Evolutionary conservation across 345 rosid species (phyloP), one percentile per base, ranked within the genome.

Genomic region (Iberis pinnata): DNA sequence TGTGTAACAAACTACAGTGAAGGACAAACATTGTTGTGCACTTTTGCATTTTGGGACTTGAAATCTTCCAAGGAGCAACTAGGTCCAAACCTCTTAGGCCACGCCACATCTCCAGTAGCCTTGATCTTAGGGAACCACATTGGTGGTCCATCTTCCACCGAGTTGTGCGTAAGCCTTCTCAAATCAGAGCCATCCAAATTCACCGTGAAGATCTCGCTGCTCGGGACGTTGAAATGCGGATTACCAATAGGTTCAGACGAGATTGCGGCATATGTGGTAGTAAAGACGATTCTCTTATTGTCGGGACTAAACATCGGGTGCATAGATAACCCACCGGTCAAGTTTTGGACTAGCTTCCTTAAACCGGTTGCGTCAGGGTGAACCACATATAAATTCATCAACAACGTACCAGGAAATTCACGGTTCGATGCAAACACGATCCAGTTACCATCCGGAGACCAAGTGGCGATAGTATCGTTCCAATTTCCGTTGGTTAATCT

Each of bases 161-260:
- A 83, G 41, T 89, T 89, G 13, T 83, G 89, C 1, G 93, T 89
- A 38, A 77, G 56, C 63, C 97, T 83, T 79, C 40, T 81, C 46
- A 86, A 56, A 74, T 56, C 80, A 22, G 97, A 76, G 22, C 93
- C 95, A 19, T 89, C 95, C 78, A 86, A 70, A 52, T 73, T 81
- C 5, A 89, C 56, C 0, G 78, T 83, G 61, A 31, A 86, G 10
- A 89, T 89, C 75, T 86, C 97, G 0, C 97, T 80, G n/a, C 85
- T 81, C 0, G 97, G 86, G 14, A 86, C 84, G 38, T 70, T 78
- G 12, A 83, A 86, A 65, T 72, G 87, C 5, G 86, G 73, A 65
- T 70, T 86, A 15, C 95, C 85, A 52, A 89, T 86, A 1, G 93
- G 88, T 73, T 89, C 97, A 0, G 93, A 93, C 7, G 95, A 89